phyloP scores from a whole-genome alignment of 805 yeast species.

The Candida ulmi region DNA sequence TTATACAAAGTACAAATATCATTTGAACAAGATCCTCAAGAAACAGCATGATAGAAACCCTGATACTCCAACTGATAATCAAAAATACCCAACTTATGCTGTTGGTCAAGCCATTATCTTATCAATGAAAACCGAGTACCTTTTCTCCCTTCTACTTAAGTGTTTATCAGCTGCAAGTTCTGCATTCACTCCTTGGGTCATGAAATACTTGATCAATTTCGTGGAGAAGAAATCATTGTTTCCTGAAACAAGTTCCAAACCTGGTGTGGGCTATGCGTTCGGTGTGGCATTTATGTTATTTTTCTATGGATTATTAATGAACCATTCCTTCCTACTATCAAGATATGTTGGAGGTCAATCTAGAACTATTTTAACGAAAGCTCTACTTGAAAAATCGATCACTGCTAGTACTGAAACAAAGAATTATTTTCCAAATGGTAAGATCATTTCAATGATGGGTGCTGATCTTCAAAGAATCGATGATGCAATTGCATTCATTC shows the following conservation, averaged over 20 bases:
- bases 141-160: neutral
- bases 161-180: neutral
- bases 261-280: slow-evolving; percentile 74
- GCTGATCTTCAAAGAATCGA: slow-evolving; percentile 75
- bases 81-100: neutral
- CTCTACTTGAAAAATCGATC: slow-evolving; percentile 60
- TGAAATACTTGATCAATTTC: slow-evolving; percentile 44
- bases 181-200: slow-evolving; percentile 5
- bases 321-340: slow-evolving; percentile 56
- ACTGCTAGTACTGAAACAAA: slow-evolving; percentile 47
- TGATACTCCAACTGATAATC: too few species aligned
- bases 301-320: slow-evolving; percentile 40
- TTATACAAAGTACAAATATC: neutral
- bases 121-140: neutral
- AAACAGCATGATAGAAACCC: too few species aligned
- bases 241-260: slow-evolving; percentile 32
- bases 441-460: slow-evolving; percentile 66
- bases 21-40: too few species aligned
- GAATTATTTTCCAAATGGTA: slow-evolving; percentile 54
- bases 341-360: slow-evolving; percentile 58
- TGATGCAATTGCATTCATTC: slow-evolving; percentile 57
- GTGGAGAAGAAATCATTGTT: slow-evolving; percentile 39
- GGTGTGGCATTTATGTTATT: slow-evolving; percentile 56
- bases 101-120: neutral
- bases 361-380: slow-evolving; percentile 61